Evolutionary conservation across 1,139 yeast genomes (phyloP), one percentile per base, ranked within the genome.

Genomic region (Diutina catenulata): DNA sequence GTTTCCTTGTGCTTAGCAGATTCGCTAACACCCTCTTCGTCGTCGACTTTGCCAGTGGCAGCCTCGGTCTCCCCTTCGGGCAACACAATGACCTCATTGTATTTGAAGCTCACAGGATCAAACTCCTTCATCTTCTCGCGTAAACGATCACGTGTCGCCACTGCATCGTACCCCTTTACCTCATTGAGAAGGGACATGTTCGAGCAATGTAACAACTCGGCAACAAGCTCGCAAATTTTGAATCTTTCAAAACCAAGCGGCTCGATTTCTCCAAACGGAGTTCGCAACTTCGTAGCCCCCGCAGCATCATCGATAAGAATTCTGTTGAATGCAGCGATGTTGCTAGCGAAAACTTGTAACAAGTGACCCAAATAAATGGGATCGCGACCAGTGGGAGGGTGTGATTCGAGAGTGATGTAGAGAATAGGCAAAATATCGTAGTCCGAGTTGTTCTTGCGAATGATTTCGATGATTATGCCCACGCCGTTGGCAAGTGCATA

Each of bases 181-280:
- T 88, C 95, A 53, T 91, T 91, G 46, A 91, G 68, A 36, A 91
- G 64, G 0, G 91, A 93, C 98, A 93, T 93, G 57, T 91, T 91
- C 20, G 96, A 86, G 53, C 99, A 91, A 59, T 91, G 99, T 42
- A 91, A 69, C 38, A 91, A 68, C 56, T 91, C 99, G 0, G 98
- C 98, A 45, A 91, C 76, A 45, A 91, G 68, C 60, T 93, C 98
- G 55, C 96, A 91, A 38, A 91, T 82, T 55, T 88, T 84, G 60
- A 93, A 91, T 47, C 97, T 68, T 60, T 91, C 97, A 58, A 88
- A 88, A 0, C 98, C 98, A 29, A 91, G 64, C 1, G 98, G 98
- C 57, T 84, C 94, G 37, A 67, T 67, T 43, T 62, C 68, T 5
- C 73, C 73, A 48, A 47, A 47, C 2, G 50, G 44, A 2, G 50